phyloP scores from a whole-genome alignment of 208 protist genomes.

The Blastocrithidia nonstop region DNA sequence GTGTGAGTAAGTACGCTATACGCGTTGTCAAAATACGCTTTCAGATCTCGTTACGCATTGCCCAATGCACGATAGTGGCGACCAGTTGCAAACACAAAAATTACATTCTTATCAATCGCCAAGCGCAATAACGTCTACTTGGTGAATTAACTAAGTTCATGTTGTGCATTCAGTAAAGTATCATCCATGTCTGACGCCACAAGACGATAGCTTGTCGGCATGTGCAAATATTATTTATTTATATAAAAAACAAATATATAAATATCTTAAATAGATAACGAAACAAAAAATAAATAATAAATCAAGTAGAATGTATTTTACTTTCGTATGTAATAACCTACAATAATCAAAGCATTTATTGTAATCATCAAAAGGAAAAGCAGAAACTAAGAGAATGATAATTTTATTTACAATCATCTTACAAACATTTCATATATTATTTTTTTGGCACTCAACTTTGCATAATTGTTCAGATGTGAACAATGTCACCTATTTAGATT shows the following conservation, averaged over 20 bases:
- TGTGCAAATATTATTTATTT: neutral
- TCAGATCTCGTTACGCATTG: constrained; percentile 6
- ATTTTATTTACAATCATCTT: too few species aligned
- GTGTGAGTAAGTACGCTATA: neutral
- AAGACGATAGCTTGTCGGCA: constrained; percentile 3
- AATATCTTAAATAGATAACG: too few species aligned
- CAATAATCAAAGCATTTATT: too few species aligned
- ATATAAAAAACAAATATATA: neutral
- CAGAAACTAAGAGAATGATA: too few species aligned
- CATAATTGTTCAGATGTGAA: too few species aligned
- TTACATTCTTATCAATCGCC: constrained; percentile 8
- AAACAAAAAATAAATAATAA: too few species aligned
- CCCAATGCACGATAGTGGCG: constrained; percentile 23
- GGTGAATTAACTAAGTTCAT: constrained; percentile 16
- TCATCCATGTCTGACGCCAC: constrained; percentile 59
- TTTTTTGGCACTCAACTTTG: too few species aligned
- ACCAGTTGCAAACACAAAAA: constrained; percentile 39
- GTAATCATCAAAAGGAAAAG: too few species aligned
- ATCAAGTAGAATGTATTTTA: too few species aligned
- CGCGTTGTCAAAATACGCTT: constrained; percentile 9
- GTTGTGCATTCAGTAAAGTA: constrained; percentile 21
- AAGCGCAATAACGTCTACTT: constrained; percentile 31
- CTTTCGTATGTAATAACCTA: too few species aligned
- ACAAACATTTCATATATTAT: too few species aligned
- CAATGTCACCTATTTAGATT: too few species aligned